phyloP scores from a whole-genome alignment of 371 early-diverging fungal species.

The Syncephalis fuscata region DNA sequence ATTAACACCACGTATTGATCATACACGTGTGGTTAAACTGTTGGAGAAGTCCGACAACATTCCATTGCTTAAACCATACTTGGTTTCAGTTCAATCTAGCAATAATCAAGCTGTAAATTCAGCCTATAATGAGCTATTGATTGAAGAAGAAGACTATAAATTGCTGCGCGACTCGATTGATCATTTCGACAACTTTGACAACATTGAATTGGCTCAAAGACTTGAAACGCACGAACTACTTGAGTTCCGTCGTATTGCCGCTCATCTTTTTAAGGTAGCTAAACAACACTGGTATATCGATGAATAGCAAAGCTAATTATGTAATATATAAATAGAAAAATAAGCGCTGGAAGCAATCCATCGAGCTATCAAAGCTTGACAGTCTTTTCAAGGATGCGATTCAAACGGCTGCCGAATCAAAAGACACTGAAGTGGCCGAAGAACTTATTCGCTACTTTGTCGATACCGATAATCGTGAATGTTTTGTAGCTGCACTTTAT shows the following conservation, averaged over 20 bases:
- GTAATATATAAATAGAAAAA: constrained; percentile 36
- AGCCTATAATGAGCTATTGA: constrained; percentile 85
- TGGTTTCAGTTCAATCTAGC: constrained; percentile 76
- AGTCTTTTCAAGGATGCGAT: constrained; percentile 92
- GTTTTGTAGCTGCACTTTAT: constrained; percentile 82
- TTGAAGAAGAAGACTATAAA: constrained; percentile 92
- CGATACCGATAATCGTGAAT: constrained; percentile 71
- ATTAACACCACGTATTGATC: constrained; percentile 82
- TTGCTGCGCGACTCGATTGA: constrained; percentile 83
- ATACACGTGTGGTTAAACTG: constrained; percentile 86
- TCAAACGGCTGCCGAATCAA: constrained; percentile 86
- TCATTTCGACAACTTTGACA: constrained; percentile 82
- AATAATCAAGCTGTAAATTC: constrained; percentile 88
- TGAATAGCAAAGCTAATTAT: no score
- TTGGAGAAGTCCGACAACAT: constrained; percentile 93
- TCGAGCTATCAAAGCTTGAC: constrained; percentile 89
- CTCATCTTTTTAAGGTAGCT: constrained; percentile 60
- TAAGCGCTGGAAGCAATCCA: constrained; percentile 89
- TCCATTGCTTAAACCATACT: constrained; percentile 86
- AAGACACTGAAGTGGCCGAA: constrained; percentile 72
- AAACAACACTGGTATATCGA: neutral
- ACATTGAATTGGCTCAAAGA: constrained; percentile 71
- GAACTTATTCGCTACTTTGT: constrained; percentile 89
- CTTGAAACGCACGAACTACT: constrained; percentile 89
- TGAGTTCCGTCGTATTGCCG: constrained; percentile 93